These are phyloP conservation scores for Odontarrhena argentea DNA, from an alignment of 345 rosid genomes.

Conservation along the genomic window DNA sequence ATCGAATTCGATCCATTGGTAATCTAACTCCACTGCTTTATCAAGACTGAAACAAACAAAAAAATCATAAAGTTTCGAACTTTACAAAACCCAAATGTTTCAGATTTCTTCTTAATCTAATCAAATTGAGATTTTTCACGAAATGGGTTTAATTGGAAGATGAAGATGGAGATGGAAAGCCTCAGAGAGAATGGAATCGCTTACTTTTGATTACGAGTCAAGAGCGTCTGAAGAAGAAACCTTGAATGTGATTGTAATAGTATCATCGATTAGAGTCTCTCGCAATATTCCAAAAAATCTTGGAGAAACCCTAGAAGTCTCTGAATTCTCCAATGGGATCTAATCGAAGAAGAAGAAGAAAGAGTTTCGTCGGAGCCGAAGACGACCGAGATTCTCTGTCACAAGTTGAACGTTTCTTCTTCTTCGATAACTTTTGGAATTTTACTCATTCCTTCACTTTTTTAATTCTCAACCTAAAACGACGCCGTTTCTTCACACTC, in stretches of 20 bases:
- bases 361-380: slow-evolving; percentile 34
- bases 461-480: not conserved
- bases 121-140: not conserved
- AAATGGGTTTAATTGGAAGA: not conserved
- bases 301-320: not conserved
- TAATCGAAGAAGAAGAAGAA: slow-evolving; percentile 33
- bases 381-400: slow-evolving; percentile 46
- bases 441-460: not conserved
- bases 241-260: slow-evolving; percentile 87
- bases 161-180: not conserved
- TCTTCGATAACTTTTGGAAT: slow-evolving; percentile 29
- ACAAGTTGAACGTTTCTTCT: slow-evolving; percentile 38
- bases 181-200: slow-evolving; percentile 12
- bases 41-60: slow-evolving; percentile 60
- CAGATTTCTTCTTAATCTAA: not conserved
- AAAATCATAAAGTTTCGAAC: slow-evolving; percentile 5
- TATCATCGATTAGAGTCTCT: slow-evolving; percentile 56
- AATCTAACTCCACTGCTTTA: slow-evolving; percentile 84
- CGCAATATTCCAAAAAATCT: not conserved
- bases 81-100: slow-evolving; percentile 28
- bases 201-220: slow-evolving; percentile 76
- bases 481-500: not conserved
- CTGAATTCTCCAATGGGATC: slow-evolving; percentile 13
- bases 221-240: slow-evolving; percentile 84
- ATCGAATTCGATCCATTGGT: slow-evolving; percentile 91